Base-by-base conservation (phyloP, 1,284 basidiomycete species). In the Coriolopsis trogii region DNA sequence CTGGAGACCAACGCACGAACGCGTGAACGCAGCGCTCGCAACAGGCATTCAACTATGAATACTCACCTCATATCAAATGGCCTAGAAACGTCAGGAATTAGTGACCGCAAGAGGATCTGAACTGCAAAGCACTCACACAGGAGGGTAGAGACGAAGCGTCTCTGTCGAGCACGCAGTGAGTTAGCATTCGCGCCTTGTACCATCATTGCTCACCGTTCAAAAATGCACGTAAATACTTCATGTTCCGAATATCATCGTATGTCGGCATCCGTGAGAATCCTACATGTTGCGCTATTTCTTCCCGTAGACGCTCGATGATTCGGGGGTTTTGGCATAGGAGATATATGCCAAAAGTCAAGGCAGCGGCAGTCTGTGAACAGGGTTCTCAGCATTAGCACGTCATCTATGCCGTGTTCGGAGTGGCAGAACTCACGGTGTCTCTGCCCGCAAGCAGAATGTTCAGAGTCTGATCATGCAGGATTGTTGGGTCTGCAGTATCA, bases 401-500 rank as follows among this genome's bases (percentile, higher is more conserved):
- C n/a, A n/a, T n/a, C n/a, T n/a, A n/a, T n/a, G n/a, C n/a, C n/a
- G n/a, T n/a, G n/a, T n/a, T n/a, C n/a, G n/a, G n/a, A n/a, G n/a
- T n/a, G n/a, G n/a, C n/a, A n/a, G n/a, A 10, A 69, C 79, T 36
- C 45, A 86, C 86, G 29, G 87, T 88, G 64, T 90, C 87, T 49
- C 87, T 72, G 13, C 85, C 80, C 13, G 87, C 87, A 20, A 89
- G 72, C 12, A 90, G 68, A 64, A 90, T 83, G 62, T 82, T 90
- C n/a, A 90, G 67, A 3, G 89, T 70, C 58, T 89, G 85, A 63
- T 89, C 85, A 24, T 85, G 80, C 49, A 90, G 85, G 31, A 84
- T 66, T 8, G 75, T 65, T 16, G 70, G 70, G 60, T 86, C 82
- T 87, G 50, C 16, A n/a, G n/a, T n/a, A n/a, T n/a, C 31, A 18